These are phyloP conservation scores for Harrya chromipes DNA, from an alignment of 768 basidiomycete species.

Conservation along the genomic window DNA sequence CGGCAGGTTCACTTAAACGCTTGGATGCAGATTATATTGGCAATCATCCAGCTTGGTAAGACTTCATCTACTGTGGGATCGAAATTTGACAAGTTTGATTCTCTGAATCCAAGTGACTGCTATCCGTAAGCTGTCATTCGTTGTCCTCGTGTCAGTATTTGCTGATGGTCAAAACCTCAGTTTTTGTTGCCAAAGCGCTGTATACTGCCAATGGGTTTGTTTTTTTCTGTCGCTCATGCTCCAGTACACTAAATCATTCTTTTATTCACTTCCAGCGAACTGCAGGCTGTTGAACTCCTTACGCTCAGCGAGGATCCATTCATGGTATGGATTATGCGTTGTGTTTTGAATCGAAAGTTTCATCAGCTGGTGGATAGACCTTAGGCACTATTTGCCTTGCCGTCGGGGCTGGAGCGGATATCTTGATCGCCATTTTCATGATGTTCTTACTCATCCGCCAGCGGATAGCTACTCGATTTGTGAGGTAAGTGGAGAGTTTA, in stretches of 20 bases:
- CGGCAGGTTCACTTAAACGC: too few relatives aligned
- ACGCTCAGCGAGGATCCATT: background rate
- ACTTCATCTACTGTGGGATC: background rate
- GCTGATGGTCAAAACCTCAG: slow-evolving; percentile 1
- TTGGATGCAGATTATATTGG: background rate
- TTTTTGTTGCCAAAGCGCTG: slow-evolving; percentile 1
- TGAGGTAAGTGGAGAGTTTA: background rate
- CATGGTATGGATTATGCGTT: background rate
- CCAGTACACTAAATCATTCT: background rate
- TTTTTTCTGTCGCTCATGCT: background rate
- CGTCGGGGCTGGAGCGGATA: slow-evolving; percentile 5
- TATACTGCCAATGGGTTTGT: slow-evolving; percentile 2
- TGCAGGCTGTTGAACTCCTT: background rate
- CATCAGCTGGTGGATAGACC: background rate
- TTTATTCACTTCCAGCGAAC: background rate
- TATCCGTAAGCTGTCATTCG: background rate
- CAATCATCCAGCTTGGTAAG: background rate
- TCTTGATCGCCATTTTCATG: slow-evolving; percentile 3
- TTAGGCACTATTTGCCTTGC: background rate
- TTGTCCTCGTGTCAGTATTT: background rate
- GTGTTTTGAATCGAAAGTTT: background rate
- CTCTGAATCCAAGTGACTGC: background rate
- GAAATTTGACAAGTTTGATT: too few relatives aligned
- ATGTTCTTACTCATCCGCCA: slow-evolving; percentile 3
- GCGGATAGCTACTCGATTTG: background rate